phyloP scores from a whole-genome alignment of 768 basidiomycete genomes.

The Lentinula edodes region DNA sequence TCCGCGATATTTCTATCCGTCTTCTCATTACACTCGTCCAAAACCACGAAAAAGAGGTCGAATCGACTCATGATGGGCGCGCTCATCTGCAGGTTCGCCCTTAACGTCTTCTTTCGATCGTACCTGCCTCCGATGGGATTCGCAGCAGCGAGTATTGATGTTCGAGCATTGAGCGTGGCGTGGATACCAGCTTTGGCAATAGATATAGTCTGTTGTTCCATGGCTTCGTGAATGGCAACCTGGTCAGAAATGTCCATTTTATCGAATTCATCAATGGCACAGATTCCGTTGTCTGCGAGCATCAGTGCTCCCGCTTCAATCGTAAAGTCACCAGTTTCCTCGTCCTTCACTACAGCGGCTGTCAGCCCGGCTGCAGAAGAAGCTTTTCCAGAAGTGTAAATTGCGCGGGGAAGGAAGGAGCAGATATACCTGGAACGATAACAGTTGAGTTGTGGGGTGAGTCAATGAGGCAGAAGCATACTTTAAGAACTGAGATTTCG shows the following conservation, averaged over 20 bases:
- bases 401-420: slow-evolving; percentile 94
- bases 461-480: slow-evolving; percentile 28
- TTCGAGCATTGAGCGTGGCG: slow-evolving; percentile 95
- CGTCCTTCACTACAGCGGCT: slow-evolving; percentile 96
- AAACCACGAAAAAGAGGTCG: slow-evolving; percentile 95
- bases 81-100: slow-evolving; percentile 95
- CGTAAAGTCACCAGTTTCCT: slow-evolving; percentile 98
- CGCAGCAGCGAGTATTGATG: slow-evolving; percentile 95
- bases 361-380: slow-evolving; percentile 98
- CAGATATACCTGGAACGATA: slow-evolving; percentile 75
- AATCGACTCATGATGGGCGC: slow-evolving; percentile 99
- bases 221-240: slow-evolving; percentile 98
- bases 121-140: slow-evolving; percentile 98
- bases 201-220: slow-evolving; percentile 99
- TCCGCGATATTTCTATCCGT: slow-evolving; percentile 90
- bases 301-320: slow-evolving; percentile 99
- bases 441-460: background rate
- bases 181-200: slow-evolving; percentile 99
- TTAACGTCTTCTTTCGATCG: slow-evolving; percentile 86
- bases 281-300: slow-evolving; percentile 99
- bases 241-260: slow-evolving; percentile 99
- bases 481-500: slow-evolving; percentile 99
- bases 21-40: slow-evolving; percentile 94
- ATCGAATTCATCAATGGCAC: slow-evolving; percentile 99
- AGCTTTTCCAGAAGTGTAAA: slow-evolving; percentile 99